phyloP scores from a whole-genome alignment of 352 stramenopile genomes.

The Phytopythium litorale region DNA sequence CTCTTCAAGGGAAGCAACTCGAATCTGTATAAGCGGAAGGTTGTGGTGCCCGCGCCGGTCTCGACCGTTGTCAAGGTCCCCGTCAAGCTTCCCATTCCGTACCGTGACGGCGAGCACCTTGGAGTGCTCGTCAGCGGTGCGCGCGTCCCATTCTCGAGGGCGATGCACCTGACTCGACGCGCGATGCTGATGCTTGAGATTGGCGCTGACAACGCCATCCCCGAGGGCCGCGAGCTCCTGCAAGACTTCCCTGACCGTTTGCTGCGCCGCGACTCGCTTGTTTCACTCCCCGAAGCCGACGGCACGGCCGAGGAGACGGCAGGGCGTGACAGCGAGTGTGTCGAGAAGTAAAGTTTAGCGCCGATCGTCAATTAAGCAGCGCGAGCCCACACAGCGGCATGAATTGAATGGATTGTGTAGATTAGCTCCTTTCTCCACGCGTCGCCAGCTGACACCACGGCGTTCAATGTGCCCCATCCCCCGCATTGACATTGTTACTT shows the following conservation, averaged over 20 bases:
- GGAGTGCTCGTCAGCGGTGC: conserved; percentile 21
- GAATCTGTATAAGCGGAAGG: conserved; percentile 18
- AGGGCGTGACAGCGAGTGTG: background rate
- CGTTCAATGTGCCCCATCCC: too few relatives aligned
- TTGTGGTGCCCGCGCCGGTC: conserved; percentile 7
- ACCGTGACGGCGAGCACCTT: conserved; percentile 23
- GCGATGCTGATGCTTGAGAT: conserved; percentile 13
- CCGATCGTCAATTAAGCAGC: too few relatives aligned
- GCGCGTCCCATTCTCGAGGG: conserved; percentile 23
- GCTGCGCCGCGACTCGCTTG: conserved; percentile 2
- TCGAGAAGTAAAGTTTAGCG: background rate
- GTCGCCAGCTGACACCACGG: too few relatives aligned
- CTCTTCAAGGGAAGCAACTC: conserved; percentile 15
- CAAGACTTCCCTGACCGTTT: conserved; percentile 21
- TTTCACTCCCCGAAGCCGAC: too few relatives aligned
- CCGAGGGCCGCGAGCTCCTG: conserved; percentile 14
- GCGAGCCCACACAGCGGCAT: too few relatives aligned
- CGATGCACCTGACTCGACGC: conserved; percentile 25
- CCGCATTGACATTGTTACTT: conserved; percentile 9
- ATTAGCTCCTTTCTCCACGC: too few relatives aligned
- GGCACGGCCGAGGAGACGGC: background rate
- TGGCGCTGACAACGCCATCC: conserved; percentile 13
- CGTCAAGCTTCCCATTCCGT: conserved; percentile 30
- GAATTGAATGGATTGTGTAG: too few relatives aligned
- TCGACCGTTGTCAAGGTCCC: conserved; percentile 10